Base-by-base conservation (phyloP, 2,329 filamentous ascomycete species). In the Diaporthe citrichinensis region DNA sequence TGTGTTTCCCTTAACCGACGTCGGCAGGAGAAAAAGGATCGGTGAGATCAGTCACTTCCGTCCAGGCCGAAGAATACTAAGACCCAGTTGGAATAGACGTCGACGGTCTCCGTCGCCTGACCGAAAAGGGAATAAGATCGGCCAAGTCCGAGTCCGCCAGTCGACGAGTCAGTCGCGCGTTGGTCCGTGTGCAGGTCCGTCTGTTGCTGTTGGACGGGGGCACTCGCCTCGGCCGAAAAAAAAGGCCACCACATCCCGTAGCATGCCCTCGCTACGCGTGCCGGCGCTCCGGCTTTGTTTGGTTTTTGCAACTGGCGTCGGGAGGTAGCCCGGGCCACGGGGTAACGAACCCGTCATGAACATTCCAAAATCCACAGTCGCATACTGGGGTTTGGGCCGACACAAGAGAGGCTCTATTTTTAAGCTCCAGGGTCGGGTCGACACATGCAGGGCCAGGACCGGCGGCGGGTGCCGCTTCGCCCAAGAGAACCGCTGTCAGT, bases 111-210 rank as follows among this genome's bases (percentile, higher is more conserved):
- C 34, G 23, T 69, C 65, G 49, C 49, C 46, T 41, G 49, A 31
- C 49, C 65, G 49, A 4, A 55, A 69, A 25, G 28, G 34, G 65
- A 23, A 69, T 28, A 41, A 69, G 65, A 69, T 69, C 65, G 65
- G 65, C 65, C 65, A 69, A 41, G 49, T 41, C 65, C 65, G 65
- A 69, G 65, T 55, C 65, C 65, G 46, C 65, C 34, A 8, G 65
- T 25, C 49, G 49, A 25, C 65, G 65, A 69, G 65, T 69, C 65
- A 69, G 65, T 69, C n/a, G 65, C n/a, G 46, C 15, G 65, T 14
- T 68, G 46, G 44, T 34, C 44, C 23, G 44, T 68, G 44, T 67
- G 20, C 28, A 49, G 25, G 41, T 20, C 44, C 28, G 15, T 31
- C 44, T 39, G 20, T 51, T 68, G 44, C 44, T 39, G 28, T 51